Conservation (phyloP, 345 rosid genomes). For the Punica granatum region DNA sequence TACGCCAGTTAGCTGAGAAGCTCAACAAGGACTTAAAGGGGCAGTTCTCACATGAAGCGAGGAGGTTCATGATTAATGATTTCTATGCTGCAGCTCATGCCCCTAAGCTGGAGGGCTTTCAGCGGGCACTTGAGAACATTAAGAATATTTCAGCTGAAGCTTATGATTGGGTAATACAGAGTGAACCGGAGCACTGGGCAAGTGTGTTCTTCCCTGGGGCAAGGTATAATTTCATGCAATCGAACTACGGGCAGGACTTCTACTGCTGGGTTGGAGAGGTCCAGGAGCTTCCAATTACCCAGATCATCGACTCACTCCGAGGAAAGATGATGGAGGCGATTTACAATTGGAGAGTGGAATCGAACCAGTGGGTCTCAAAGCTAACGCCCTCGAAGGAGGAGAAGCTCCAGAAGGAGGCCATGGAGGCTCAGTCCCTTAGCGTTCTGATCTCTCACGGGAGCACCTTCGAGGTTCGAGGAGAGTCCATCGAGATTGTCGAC, state of each 20-base stretch:
- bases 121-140: slow-evolving; percentile 49
- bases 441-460: slow-evolving; percentile 42
- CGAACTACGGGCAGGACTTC: slow-evolving; percentile 67
- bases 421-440: slow-evolving; percentile 35
- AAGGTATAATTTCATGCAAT: slow-evolving; percentile 57
- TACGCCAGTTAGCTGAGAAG: slow-evolving; percentile 76
- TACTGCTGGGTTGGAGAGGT: slow-evolving; percentile 91
- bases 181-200: slow-evolving; percentile 93
- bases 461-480: slow-evolving; percentile 67
- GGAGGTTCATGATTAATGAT: slow-evolving; percentile 70
- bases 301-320: slow-evolving; percentile 63
- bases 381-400: slow-evolving; percentile 78
- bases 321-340: slow-evolving; percentile 85
- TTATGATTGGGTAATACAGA: slow-evolving; percentile 66
- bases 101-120: slow-evolving; percentile 48
- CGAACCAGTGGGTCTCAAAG: slow-evolving; percentile 61
- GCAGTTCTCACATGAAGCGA: slow-evolving; percentile 89
- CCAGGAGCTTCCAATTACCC: slow-evolving; percentile 87
- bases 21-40: slow-evolving; percentile 66
- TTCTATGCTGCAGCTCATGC: slow-evolving; percentile 79
- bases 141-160: slow-evolving; percentile 78
- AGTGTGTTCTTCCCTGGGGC: slow-evolving; percentile 67
- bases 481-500: slow-evolving; percentile 48
- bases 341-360: slow-evolving; percentile 55
- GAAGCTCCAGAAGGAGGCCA: slow-evolving; percentile 54